Conservation (phyloP, 495 filamentous ascomycete species). For the Aspergillus homomorphus region DNA sequence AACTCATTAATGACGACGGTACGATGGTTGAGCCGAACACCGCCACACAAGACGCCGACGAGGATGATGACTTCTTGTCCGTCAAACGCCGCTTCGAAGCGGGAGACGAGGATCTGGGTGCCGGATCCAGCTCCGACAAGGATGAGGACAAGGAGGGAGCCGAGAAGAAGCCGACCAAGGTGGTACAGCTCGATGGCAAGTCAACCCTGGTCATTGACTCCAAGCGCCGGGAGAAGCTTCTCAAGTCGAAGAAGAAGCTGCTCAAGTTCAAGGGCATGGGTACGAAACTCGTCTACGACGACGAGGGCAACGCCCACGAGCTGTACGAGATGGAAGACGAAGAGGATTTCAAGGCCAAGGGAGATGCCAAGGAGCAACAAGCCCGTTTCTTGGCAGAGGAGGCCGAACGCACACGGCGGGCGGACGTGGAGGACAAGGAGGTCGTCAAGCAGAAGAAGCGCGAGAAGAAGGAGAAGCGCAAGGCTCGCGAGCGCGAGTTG, state of each 20-base stretch:
- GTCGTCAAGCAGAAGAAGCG: conserved; percentile 72
- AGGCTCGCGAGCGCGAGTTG: conserved; percentile 62
- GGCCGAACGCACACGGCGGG: conserved; percentile 63
- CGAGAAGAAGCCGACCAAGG: conserved; percentile 29
- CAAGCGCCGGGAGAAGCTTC: conserved; percentile 86
- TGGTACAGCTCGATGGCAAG: conserved; percentile 49
- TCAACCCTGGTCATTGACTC: conserved; percentile 81
- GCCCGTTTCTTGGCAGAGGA: conserved; percentile 73
- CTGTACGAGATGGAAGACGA: conserved; percentile 86
- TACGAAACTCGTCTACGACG: conserved; percentile 84
- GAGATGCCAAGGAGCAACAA: conserved; percentile 70
- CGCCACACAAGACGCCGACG: conserved; percentile 50
- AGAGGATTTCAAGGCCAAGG: conserved; percentile 68
- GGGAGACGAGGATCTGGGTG: conserved; percentile 37
- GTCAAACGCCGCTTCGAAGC: conserved; percentile 79
- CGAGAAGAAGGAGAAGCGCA: conserved; percentile 85
- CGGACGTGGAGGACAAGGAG: conserved; percentile 79
- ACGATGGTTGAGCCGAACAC: conserved; percentile 39
- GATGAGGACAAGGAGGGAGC: conserved; percentile 16
- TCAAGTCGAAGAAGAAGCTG: conserved; percentile 91
- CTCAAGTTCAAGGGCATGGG: conserved; percentile 82
- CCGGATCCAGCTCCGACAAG: conserved; percentile 19
- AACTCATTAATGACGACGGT: conserved; percentile 69
- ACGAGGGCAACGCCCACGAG: conserved; percentile 79
- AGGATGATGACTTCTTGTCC: conserved; percentile 77